Conservation (phyloP, 2,329 filamentous ascomycete species). For the Lasiodiplodia hormozganensis region DNA sequence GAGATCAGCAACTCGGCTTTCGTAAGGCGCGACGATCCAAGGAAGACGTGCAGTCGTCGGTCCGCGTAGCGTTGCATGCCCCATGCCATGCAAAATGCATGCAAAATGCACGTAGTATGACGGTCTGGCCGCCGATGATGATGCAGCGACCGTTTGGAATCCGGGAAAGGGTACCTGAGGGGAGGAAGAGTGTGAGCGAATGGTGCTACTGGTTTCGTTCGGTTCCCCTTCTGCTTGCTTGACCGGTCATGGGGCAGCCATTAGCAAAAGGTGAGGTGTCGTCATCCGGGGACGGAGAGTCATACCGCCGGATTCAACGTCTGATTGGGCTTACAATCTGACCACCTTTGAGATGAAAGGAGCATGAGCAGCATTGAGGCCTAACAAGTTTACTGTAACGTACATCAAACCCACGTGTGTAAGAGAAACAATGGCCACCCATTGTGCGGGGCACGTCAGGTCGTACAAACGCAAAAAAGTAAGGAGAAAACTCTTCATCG, state of each 20-base stretch:
- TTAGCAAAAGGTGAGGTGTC: background rate
- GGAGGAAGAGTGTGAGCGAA: too few species aligned
- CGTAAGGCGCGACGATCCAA: background rate
- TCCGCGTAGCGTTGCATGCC: background rate
- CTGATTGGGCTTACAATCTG: background rate
- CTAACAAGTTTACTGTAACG: background rate
- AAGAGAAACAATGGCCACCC: background rate
- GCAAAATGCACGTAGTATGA: too few species aligned
- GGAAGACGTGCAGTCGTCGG: background rate
- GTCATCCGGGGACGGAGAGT: conserved; percentile 1
- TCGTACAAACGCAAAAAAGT: background rate
- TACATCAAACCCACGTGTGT: background rate
- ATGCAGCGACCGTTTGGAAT: background rate
- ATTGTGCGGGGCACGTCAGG: background rate
- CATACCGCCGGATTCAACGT: background rate
- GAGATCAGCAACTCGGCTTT: background rate
- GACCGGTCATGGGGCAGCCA: conserved; percentile 25
- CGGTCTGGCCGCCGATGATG: too few species aligned
- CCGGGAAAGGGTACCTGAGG: background rate
- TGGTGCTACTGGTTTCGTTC: background rate
- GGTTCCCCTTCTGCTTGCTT: background rate
- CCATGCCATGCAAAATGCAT: too few species aligned
- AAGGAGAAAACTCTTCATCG: background rate
- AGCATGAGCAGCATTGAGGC: background rate
- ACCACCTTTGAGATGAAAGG: background rate